phyloP scores from a whole-genome alignment of 306 rosid species.

The Dalbergia oliveri region DNA sequence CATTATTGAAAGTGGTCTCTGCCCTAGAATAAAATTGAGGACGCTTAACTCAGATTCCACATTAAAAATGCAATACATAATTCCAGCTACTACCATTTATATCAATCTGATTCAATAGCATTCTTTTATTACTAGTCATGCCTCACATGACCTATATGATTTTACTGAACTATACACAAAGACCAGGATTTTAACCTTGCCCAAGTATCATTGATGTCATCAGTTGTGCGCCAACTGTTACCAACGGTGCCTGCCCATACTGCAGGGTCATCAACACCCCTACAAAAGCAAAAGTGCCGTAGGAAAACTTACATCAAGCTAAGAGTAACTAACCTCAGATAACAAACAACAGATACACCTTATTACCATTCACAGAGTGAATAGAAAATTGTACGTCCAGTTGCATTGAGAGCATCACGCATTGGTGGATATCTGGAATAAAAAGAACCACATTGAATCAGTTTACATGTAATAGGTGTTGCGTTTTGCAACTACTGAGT shows the following conservation, averaged over 20 bases:
- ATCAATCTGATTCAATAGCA: slow-evolving; percentile 26
- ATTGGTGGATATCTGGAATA: slow-evolving; percentile 90
- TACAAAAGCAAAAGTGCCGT: slow-evolving; percentile 42
- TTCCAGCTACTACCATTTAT: neutral
- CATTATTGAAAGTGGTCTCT: neutral
- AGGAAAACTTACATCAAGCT: slow-evolving; percentile 31
- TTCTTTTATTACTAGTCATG: slow-evolving; percentile 14
- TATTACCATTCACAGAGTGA: slow-evolving; percentile 91
- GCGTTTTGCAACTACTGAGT: slow-evolving; percentile 35
- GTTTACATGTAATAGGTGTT: slow-evolving; percentile 29
- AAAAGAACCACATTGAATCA: slow-evolving; percentile 50
- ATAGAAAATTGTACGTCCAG: slow-evolving; percentile 78
- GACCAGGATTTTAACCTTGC: slow-evolving; percentile 72
- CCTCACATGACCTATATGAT: slow-evolving; percentile 3
- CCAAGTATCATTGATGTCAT: slow-evolving; percentile 92
- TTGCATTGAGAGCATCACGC: slow-evolving; percentile 86
- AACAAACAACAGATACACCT: slow-evolving; percentile 39
- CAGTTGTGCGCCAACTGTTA: slow-evolving; percentile 99
- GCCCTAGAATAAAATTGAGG: slow-evolving; percentile 18
- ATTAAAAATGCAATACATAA: slow-evolving; percentile 1
- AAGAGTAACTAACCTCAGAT: slow-evolving; percentile 33
- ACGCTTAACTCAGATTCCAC: neutral
- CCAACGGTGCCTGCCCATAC: slow-evolving; percentile 94
- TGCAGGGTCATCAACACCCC: slow-evolving; percentile 97
- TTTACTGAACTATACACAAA: slow-evolving; percentile 31